Base-by-base conservation (phyloP, 2,329 filamentous ascomycete genomes). In the Alternaria infectoria region DNA sequence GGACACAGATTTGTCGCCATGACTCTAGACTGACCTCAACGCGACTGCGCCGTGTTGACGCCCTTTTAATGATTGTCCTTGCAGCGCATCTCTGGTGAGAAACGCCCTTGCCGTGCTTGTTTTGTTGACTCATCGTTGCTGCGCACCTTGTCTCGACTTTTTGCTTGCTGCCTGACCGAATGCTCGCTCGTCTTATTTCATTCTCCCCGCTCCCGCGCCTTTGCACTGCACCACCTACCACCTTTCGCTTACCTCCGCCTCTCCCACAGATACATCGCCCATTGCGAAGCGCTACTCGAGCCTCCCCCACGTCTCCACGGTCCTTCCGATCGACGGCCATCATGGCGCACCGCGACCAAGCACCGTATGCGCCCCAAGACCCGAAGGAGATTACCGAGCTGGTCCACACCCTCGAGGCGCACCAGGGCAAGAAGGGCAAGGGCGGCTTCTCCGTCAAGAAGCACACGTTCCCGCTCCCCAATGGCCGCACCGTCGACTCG, bases 381-480 rank as follows among this genome's bases (percentile, higher is more conserved):
- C 83, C 85, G 10, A 83, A 89, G 51, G 86, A 91, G 72, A 86
- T 96, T 60, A 82, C 87, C 4, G 82, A 86, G 56, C 86, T 98
- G 72, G 80, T 96, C 19, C 83, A 84, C 23, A 83, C 83, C 23
- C 86, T 97, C 17, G 88, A 93, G 17, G 81, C 83, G 47, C 87
- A 89, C 73, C 81, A 81, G 73, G 75, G 75, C 40, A 80, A 80
- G 57, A 81, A 81, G 62, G 74, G 75, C 43, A 76, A 75, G 40
- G 86, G 84, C 43, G 83, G 83, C 3, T 92, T 93, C 77, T 90
- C 87, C 17, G 91, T 91, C 82, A 96, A 91, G 80, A 96, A 93
- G 83, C 89, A 87, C n/a, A 91, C 87, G 4, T 99, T 93, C 76
- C 72, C 84, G 2, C 87, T 98, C 6, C 84, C 86, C 21, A 84